Conservation (phyloP, 345 rosid species). For the Eucalyptus sideroxylon region DNA sequence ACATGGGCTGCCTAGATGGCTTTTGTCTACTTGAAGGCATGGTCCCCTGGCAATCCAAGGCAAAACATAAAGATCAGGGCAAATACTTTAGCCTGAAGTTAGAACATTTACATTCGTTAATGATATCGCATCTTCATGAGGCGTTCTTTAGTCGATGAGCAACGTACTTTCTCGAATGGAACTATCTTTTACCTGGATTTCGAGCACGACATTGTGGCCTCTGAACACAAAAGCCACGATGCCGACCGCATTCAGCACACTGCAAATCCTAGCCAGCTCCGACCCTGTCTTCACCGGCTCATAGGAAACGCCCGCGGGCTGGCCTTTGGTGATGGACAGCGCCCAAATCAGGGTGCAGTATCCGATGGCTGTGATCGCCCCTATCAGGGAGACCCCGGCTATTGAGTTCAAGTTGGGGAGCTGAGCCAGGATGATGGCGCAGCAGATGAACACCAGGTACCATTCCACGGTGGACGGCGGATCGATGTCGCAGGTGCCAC, state of each 20-base stretch:
- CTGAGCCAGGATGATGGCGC: constrained; percentile 31
- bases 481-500: constrained; percentile 1
- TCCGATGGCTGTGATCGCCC: constrained; percentile 44
- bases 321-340: constrained; percentile 8
- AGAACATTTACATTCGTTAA: neutral
- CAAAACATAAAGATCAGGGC: neutral
- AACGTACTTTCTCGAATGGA: neutral
- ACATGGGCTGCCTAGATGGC: constrained; percentile 42
- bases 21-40: constrained; percentile 41
- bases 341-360: constrained; percentile 42
- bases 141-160: neutral
- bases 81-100: neutral
- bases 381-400: constrained; percentile 47
- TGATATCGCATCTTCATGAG: neutral
- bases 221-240: constrained; percentile 48
- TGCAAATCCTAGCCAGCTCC: neutral
- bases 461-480: constrained; percentile 22
- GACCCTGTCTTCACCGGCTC: constrained; percentile 5
- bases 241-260: constrained; percentile 31
- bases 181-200: constrained; percentile 31
- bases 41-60: constrained; percentile 27
- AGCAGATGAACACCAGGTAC: constrained; percentile 31
- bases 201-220: constrained; percentile 58
- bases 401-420: constrained; percentile 60
- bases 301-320: constrained; percentile 13